A percentile compares a stretch with the other conserved stretches of the same genome.
phyloP scores from a whole-genome alignment of 1,284 basidiomycete genomes.

The Cutaneotrichosporon sp. region DNA sequence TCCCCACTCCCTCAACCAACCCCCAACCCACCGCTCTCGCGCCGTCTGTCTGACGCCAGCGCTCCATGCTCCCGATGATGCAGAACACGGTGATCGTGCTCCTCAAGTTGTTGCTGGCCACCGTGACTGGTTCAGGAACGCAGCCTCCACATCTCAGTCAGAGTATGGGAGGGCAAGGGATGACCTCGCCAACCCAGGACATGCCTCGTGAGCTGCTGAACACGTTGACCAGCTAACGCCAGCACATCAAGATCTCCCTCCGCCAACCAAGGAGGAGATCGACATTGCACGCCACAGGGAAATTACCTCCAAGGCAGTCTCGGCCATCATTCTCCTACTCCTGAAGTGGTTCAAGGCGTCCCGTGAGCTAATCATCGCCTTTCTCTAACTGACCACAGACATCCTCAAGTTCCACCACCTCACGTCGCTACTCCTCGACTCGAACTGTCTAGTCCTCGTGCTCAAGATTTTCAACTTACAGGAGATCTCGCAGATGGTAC shows the following conservation, averaged over 20 bases:
- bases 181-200: slow-evolving; percentile 48
- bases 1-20: too few species aligned
- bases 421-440: slow-evolving; percentile 89
- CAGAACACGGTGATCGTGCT: slow-evolving; percentile 86
- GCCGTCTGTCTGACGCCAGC: slow-evolving; percentile 29
- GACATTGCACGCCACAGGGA: slow-evolving; percentile 95
- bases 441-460: slow-evolving; percentile 89
- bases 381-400: slow-evolving; percentile 58
- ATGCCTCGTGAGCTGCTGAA: slow-evolving; percentile 59
- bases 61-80: slow-evolving; percentile 72
- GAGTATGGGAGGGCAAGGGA: slow-evolving; percentile 58
- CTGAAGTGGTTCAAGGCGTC: slow-evolving; percentile 99
- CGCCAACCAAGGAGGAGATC: slow-evolving; percentile 86
- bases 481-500: slow-evolving; percentile 78
- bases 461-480: slow-evolving; percentile 98
- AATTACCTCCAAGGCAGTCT: slow-evolving; percentile 95
- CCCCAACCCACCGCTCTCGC: background rate
- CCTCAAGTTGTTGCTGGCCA: slow-evolving; percentile 81
- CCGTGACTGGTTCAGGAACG: slow-evolving; percentile 73
- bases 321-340: slow-evolving; percentile 83
- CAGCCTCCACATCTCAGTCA: slow-evolving; percentile 40
- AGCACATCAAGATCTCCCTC: slow-evolving; percentile 58
- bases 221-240: background rate
- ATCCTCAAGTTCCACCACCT: slow-evolving; percentile 98
- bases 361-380: slow-evolving; percentile 59